phyloP scores from a whole-genome alignment of 2,329 filamentous ascomycete genomes.

The Lachnellula arida region DNA sequence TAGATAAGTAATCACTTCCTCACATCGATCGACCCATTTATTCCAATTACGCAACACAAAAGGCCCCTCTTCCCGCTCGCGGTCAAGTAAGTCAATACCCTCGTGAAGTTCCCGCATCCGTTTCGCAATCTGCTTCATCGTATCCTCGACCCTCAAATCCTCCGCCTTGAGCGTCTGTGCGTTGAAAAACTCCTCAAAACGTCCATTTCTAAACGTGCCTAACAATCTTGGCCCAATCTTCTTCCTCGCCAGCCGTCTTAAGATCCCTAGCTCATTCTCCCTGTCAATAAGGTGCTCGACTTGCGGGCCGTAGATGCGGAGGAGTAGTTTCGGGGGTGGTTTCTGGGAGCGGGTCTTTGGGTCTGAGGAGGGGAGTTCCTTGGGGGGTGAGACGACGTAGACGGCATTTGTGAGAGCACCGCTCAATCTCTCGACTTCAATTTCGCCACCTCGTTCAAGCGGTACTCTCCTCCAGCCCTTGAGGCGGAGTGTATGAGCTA shows the following conservation, averaged over 20 bases:
- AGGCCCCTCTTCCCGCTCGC: conserved; percentile 74
- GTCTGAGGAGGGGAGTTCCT: conserved; percentile 49
- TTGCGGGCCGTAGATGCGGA: conserved; percentile 91
- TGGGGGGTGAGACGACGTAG: conserved; percentile 84
- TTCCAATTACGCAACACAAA: conserved; percentile 94
- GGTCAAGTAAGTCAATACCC: conserved; percentile 77
- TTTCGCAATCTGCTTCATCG: conserved; percentile 90
- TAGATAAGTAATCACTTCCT: conserved; percentile 47
- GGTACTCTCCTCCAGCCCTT: conserved; percentile 89
- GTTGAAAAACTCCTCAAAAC: conserved; percentile 92
- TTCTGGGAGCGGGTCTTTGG: conserved; percentile 26
- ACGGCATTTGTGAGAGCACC: conserved; percentile 95
- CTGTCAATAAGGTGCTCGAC: conserved; percentile 95
- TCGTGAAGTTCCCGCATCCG: conserved; percentile 95
- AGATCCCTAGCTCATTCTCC: conserved; percentile 80
- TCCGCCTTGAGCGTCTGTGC: conserved; percentile 72
- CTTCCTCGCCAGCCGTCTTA: conserved; percentile 81
- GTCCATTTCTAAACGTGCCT: conserved; percentile 89
- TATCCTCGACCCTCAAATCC: conserved; percentile 75
- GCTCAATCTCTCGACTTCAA: conserved; percentile 72
- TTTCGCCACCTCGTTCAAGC: conserved; percentile 61
- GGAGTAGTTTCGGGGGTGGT: conserved; percentile 60
- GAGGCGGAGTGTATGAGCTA: conserved; percentile 81
- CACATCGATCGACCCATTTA: conserved; percentile 52
- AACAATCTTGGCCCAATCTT: conserved; percentile 88